Base-by-base conservation (phyloP, 1,139 yeast genomes). In the Starmera stellimalicola region DNA sequence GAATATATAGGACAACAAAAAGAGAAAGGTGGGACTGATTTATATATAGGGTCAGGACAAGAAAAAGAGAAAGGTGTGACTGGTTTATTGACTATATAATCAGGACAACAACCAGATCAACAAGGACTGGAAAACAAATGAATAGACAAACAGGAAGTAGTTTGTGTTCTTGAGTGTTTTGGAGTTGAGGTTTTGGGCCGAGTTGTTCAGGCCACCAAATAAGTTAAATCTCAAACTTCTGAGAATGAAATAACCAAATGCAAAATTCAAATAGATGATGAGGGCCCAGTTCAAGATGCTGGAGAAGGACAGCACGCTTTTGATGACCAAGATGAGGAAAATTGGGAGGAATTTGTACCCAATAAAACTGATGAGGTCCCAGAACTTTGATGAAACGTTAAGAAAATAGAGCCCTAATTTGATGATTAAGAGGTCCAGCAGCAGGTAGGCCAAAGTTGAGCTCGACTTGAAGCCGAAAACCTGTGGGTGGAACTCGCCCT, bases 331-430 rank as follows among this genome's bases (percentile, higher is more conserved):
- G 34, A 77, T 63, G 15, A 70, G 57, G 25, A 79, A 69, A 41
- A 80, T 67, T 6, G 94, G 85, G 26, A 93, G 88, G 54, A 87
- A 93, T 57, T 93, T 93, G 66, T 93, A 93, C 20, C 98, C 96
- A 34, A 93, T 79, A 58, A 84, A 91, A 43, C 95, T 82, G 9
- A 84, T 70, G 41, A 91, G 66, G 55, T 93, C 99, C 68, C 91
- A 77, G 33, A 82, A 62, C 37, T 75, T 67, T 44, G 81, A 51
- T 54, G 67, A 52, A 50, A 80, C 70, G 26, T 65, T 68, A 30
- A 80, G 60, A 27, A 78, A 55, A 52, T 79, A 80, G 28, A 82
- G 63, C 7, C 82, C 82, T 30, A 77, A 55, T 46, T 76, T 76
- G 38, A 80, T 60, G 20, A 78, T 58, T 31, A 68, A 52, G 23